Percentiles rank a stretch among this genome's conserved stretches.
These are phyloP conservation scores for Hyaloscypha variabilis DNA, from an alignment of 495 filamentous ascomycete genomes.

Conservation along the genomic window DNA sequence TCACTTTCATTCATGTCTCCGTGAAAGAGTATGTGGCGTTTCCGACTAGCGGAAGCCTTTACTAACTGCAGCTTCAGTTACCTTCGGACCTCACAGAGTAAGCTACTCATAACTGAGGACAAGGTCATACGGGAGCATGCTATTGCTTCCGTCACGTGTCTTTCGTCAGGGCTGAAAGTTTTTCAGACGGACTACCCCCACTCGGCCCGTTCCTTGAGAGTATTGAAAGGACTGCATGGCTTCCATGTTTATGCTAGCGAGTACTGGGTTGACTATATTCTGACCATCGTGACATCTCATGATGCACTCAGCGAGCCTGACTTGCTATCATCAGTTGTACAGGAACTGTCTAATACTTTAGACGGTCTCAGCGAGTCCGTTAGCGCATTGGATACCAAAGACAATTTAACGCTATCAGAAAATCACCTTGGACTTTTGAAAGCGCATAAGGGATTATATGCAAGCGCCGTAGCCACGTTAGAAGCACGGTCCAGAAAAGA, in stretches of 20 bases:
- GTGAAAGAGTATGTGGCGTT: conserved; percentile 37
- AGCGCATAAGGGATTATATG: too few relatives aligned
- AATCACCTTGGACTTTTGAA: too few relatives aligned
- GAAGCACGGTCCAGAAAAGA: too few relatives aligned
- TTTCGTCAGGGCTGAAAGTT: not conserved
- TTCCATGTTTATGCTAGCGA: conserved; percentile 36
- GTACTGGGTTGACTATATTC: conserved; percentile 34
- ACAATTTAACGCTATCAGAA: too few relatives aligned
- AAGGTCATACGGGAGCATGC: not conserved
- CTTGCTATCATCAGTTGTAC: not conserved
- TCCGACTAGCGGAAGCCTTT: not conserved
- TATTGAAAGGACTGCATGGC: conserved; percentile 33
- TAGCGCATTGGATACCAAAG: too few relatives aligned
- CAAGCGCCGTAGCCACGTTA: too few relatives aligned
- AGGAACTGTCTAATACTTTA: not conserved
- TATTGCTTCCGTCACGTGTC: not conserved
- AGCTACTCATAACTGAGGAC: not conserved
- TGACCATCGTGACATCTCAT: conserved; percentile 1
- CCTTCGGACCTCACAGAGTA: not conserved
- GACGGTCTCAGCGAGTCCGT: not conserved
- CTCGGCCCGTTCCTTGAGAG: conserved; percentile 11
- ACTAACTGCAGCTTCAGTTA: not conserved
- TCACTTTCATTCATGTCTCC: conserved; percentile 38
- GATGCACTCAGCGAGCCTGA: not conserved
- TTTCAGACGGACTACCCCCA: not conserved